phyloP scores from a whole-genome alignment of 2,329 filamentous ascomycete species.

The Colletotrichum nymphaeae region DNA sequence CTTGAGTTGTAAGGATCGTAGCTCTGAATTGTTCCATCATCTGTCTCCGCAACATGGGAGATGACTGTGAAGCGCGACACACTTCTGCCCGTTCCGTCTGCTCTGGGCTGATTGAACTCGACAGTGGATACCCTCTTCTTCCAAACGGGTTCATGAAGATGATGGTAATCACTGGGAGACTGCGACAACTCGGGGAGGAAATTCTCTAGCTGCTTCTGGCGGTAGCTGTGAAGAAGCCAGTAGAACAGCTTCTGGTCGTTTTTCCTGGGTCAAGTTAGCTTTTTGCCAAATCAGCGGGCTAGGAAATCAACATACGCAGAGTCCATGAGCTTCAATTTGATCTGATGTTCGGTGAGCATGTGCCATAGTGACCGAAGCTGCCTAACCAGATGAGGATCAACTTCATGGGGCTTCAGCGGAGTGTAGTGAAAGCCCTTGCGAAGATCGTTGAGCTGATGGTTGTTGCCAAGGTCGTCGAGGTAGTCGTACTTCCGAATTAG shows the following conservation, averaged over 20 bases:
- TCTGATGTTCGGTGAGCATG: conserved; percentile 77
- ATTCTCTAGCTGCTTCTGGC: conserved; percentile 87
- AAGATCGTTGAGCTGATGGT: conserved; percentile 64
- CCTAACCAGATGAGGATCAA: conserved; percentile 84
- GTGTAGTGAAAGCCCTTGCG: conserved; percentile 72
- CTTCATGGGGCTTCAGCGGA: conserved; percentile 70
- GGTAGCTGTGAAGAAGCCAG: conserved; percentile 82
- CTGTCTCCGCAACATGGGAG: conserved; percentile 67
- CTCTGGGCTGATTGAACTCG: conserved; percentile 63
- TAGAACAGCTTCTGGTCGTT: conserved; percentile 98
- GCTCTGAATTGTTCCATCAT: conserved; percentile 66
- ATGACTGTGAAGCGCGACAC: conserved; percentile 74
- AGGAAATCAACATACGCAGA: conserved; percentile 21
- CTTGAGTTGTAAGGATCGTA: conserved; percentile 89
- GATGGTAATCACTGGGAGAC: conserved; percentile 92
- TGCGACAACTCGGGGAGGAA: conserved; percentile 85
- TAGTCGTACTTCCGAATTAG: conserved; percentile 87
- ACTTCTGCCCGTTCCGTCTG: conserved; percentile 62
- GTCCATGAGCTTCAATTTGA: conserved; percentile 73
- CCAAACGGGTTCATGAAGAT: conserved; percentile 70
- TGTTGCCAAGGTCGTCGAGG: conserved; percentile 73
- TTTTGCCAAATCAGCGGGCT: not conserved
- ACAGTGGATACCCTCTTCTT: conserved; percentile 71
- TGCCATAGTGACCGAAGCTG: conserved; percentile 95
- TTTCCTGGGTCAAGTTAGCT: conserved; percentile 60